These are phyloP conservation scores for Eremomyces bilateralis DNA, from an alignment of 495 filamentous ascomycete genomes.

Conservation along the genomic window DNA sequence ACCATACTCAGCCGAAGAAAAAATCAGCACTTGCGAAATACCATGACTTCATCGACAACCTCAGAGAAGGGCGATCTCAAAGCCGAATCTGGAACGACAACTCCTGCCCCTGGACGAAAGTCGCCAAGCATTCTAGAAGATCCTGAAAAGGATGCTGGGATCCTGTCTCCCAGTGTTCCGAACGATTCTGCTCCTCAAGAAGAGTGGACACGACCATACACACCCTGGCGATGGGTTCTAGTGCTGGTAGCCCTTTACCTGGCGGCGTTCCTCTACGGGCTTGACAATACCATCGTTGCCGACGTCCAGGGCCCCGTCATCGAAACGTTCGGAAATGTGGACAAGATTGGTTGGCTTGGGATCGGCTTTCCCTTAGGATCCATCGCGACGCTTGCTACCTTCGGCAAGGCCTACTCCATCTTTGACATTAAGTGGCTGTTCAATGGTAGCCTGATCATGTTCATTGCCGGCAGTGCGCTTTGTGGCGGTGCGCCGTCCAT, in stretches of 20 bases:
- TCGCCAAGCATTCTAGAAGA: too few relatives aligned
- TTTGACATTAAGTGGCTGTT: constrained; percentile 13
- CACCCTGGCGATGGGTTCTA: constrained; percentile 9
- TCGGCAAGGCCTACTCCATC: constrained; percentile 10
- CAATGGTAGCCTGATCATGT: constrained; percentile 8
- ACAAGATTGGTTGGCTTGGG: constrained; percentile 13
- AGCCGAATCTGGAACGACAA: too few relatives aligned
- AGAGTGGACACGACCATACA: constrained; percentile 2
- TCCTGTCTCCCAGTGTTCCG: too few relatives aligned
- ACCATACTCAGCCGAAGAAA: too few relatives aligned
- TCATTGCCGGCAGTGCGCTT: constrained; percentile 12
- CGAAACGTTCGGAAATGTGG: constrained; percentile 12
- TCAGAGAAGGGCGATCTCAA: too few relatives aligned
- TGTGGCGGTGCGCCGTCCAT: constrained; percentile 13
- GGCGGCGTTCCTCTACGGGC: constrained; percentile 16
- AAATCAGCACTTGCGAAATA: too few relatives aligned
- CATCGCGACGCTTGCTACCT: constrained; percentile 9
- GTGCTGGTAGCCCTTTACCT: constrained; percentile 12
- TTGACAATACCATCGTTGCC: constrained; percentile 23
- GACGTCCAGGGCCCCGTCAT: constrained; percentile 18
- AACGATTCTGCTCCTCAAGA: too few relatives aligned
- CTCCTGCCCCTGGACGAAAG: too few relatives aligned
- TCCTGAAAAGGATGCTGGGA: too few relatives aligned
- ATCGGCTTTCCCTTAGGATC: constrained; percentile 13
- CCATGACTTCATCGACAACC: too few relatives aligned